These are phyloP conservation scores for Ramaria sp. DNA, from an alignment of 768 basidiomycete species.

Conservation along the genomic window DNA sequence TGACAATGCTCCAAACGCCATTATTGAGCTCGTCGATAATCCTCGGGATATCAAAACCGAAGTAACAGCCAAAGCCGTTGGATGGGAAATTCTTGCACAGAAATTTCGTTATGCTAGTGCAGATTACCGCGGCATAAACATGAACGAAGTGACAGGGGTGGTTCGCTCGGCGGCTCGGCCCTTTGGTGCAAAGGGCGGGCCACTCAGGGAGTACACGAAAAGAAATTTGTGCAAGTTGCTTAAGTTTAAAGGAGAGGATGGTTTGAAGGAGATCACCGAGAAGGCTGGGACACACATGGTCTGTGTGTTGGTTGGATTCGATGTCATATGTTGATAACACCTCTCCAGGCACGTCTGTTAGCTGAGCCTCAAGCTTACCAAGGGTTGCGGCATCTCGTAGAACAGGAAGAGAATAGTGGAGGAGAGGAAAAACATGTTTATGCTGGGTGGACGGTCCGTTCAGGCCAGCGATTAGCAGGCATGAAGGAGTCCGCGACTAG, in stretches of 20 bases:
- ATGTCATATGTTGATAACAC: slow-evolving; percentile 7
- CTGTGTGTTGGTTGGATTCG: not conserved
- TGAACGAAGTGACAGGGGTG: not conserved
- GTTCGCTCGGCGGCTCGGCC: not conserved
- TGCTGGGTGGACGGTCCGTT: not conserved
- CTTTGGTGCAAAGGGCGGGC: slow-evolving; percentile 23
- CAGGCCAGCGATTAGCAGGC: slow-evolving; percentile 3
- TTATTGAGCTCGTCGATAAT: slow-evolving; percentile 92
- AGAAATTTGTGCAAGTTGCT: slow-evolving; percentile 71
- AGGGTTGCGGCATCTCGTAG: slow-evolving; percentile 13
- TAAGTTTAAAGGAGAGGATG: slow-evolving; percentile 41
- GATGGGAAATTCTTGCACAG: slow-evolving; percentile 65
- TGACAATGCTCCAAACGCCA: slow-evolving; percentile 88
- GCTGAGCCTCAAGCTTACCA: slow-evolving; percentile 50
- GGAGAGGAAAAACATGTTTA: slow-evolving; percentile 23
- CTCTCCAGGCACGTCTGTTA: slow-evolving; percentile 50
- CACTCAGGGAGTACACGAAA: slow-evolving; percentile 51
- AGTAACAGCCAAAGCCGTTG: slow-evolving; percentile 79
- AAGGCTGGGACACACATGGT: slow-evolving; percentile 63
- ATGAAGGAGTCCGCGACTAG: slow-evolving; percentile 5
- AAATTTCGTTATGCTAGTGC: slow-evolving; percentile 36
- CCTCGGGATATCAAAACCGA: slow-evolving; percentile 82
- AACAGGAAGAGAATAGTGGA: slow-evolving; percentile 22
- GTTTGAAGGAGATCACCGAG: slow-evolving; percentile 35
- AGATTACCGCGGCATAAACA: slow-evolving; percentile 7